Evolutionary conservation across 768 basidiomycete species (phyloP), one percentile per base, ranked within the genome.

Genomic region (Neoboletus brunneissimus): DNA sequence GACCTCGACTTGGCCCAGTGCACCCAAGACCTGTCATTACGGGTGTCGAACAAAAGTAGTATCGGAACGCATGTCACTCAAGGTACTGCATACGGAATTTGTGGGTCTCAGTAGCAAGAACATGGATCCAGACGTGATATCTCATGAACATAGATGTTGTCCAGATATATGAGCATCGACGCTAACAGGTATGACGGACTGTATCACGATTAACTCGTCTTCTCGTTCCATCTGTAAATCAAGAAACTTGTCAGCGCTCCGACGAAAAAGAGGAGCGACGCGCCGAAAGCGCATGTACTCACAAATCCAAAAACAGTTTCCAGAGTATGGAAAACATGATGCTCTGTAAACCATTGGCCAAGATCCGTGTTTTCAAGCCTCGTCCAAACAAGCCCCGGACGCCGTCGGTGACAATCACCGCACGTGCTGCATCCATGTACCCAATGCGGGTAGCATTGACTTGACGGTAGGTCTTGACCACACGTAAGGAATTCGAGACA

Each of bases 381-480:
- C 96, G 82, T 2, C 93, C 93, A 25, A 98, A 87, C 29, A 98
- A 73, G 6, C 93, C 94, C 22, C 68, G 66, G n/a, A 86, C 53
- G 12, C 94, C 95, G 61, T 97, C 94, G 0, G 75, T 72, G 1
- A 80, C 80, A 37, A 97, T 76, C 46, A 98, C 89, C 6, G 82
- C 84, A 47, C 80, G 80, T 0, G 91, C 94, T 0, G 93, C 91
- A 50, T 86, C 83, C 5, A 78, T 54, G 68, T 98, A 98, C 1
- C 87, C 83, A 16, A 98, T 87, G 31, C 84, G 81, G 5, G 83
- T 83, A 57, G 88, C 86, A 67, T 94, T 84, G 32, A 95, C 93
- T 70, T 98, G 96, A 16, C 95, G 78, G 73, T 97, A 98, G 0
- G 96, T 98, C 80, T 98, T 98, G 67, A 98, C 74, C 3, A 98